A percentile compares a stretch with the other conserved stretches of the same genome.
Conservation (phyloP, 148 eudicot genomes). For the Simmondsia chinensis region DNA sequence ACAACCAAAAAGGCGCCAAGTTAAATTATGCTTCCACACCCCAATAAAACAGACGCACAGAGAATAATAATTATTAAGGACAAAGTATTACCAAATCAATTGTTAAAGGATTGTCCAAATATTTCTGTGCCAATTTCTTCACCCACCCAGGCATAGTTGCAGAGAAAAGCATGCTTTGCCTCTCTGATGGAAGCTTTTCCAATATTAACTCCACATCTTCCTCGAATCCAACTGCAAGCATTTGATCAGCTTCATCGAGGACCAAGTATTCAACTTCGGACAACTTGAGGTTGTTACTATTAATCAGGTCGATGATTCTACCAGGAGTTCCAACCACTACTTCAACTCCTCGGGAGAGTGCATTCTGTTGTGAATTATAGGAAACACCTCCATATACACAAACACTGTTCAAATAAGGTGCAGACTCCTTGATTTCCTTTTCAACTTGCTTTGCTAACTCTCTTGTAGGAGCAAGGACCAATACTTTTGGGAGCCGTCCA, state of each 20-base stretch:
- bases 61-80: too few species aligned
- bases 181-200: slow-evolving; percentile 58
- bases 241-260: slow-evolving; percentile 98
- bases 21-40: too few species aligned
- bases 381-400: slow-evolving; percentile 98
- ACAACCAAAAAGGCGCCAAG: too few species aligned
- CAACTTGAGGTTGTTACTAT: slow-evolving; percentile 60
- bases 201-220: slow-evolving; percentile 89
- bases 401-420: slow-evolving; percentile 85
- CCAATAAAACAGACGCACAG: not conserved
- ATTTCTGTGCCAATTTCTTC: slow-evolving; percentile 77
- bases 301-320: slow-evolving; percentile 78
- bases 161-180: slow-evolving; percentile 99
- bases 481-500: slow-evolving; percentile 77
- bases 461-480: slow-evolving; percentile 94
- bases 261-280: slow-evolving; percentile 82
- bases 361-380: slow-evolving; percentile 55
- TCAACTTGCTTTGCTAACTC: slow-evolving; percentile 97
- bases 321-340: slow-evolving; percentile 99
- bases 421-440: slow-evolving; percentile 91
- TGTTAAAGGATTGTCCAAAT: slow-evolving; percentile 69
- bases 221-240: slow-evolving; percentile 99
- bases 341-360: slow-evolving; percentile 90
- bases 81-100: slow-evolving; percentile 63
- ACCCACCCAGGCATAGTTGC: slow-evolving; percentile 98